Conservation (phyloP, 2,329 filamentous ascomycete genomes). For the Colletotrichum zoysiae region DNA sequence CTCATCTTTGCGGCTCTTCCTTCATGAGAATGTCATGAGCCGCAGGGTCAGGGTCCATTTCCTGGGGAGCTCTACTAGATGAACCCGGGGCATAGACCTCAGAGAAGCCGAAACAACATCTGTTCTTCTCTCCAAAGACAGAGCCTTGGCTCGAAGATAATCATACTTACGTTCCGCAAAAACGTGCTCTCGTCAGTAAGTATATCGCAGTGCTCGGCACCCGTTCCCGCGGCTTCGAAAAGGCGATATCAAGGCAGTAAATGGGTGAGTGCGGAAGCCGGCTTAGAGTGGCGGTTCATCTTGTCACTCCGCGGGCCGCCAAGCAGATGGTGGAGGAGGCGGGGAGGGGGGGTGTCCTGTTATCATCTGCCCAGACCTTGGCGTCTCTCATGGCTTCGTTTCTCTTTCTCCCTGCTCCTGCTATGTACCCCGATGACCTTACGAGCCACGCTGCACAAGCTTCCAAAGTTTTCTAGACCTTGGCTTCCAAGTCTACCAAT, state of each 20-base stretch:
- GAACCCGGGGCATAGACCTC: not conserved
- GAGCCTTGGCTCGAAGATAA: not conserved
- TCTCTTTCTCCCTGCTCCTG: conserved; percentile 4
- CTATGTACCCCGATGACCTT: conserved; percentile 15
- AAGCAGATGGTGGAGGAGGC: not conserved
- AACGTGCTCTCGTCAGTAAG: not conserved
- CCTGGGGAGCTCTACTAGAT: not conserved
- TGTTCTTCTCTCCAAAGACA: not conserved
- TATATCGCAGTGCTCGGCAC: not conserved
- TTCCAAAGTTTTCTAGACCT: conserved; percentile 37
- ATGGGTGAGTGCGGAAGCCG: not conserved
- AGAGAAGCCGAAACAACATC: not conserved
- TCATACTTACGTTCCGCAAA: not conserved
- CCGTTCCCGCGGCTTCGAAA: not conserved
- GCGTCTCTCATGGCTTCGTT: conserved; percentile 27
- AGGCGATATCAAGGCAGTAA: not conserved
- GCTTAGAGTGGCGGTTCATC: not conserved
- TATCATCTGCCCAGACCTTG: conserved; percentile 41
- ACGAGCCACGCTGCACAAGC: conserved; percentile 24
- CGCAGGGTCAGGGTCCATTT: not conserved
- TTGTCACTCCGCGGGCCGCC: not conserved
- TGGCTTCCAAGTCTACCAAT: conserved; percentile 35
- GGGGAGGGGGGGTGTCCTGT: conserved; percentile 27
- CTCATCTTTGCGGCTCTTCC: not conserved
- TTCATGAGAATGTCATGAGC: not conserved